Evolutionary conservation across 306 rosid species (phyloP).

Genomic region (Cicer yamashitae): DNA sequence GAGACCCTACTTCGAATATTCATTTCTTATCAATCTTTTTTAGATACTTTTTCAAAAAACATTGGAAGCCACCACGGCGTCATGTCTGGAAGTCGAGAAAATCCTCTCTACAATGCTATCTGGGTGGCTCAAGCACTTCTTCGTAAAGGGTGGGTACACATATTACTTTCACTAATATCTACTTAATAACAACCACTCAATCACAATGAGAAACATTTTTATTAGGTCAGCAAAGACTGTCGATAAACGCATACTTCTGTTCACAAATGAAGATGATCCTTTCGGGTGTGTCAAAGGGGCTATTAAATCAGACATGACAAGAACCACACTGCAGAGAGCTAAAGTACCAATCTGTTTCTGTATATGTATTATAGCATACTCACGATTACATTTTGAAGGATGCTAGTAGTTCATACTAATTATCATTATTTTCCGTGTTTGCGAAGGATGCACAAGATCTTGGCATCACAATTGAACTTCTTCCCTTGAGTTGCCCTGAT

Average conservation of each 20-base stretch:
- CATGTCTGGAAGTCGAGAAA: constrained; percentile 75
- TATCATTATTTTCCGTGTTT: constrained; percentile 35
- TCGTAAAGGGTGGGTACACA: constrained; percentile 75
- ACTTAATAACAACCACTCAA: constrained; percentile 16
- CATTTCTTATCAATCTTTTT: constrained; percentile 26
- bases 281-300: constrained; percentile 76
- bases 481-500: constrained; percentile 72
- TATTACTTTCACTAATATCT: constrained; percentile 8
- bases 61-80: constrained; percentile 87
- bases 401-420: constrained; percentile 32
- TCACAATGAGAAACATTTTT: constrained; percentile 39
- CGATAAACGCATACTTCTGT: constrained; percentile 82
- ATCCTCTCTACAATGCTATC: constrained; percentile 86
- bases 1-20: background rate
- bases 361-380: constrained; percentile 36
- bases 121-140: constrained; percentile 95
- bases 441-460: constrained; percentile 90
- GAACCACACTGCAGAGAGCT: constrained; percentile 90
- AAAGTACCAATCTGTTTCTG: constrained; percentile 59
- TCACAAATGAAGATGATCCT: constrained; percentile 96
- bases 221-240: constrained; percentile 78
- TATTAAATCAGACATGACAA: constrained; percentile 76
- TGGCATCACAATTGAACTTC: constrained; percentile 86
- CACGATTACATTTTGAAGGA: constrained; percentile 38
- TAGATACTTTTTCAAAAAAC: constrained; percentile 70